Base-by-base conservation (phyloP, 257 asterid genomes). In the Scutellaria barbata region DNA sequence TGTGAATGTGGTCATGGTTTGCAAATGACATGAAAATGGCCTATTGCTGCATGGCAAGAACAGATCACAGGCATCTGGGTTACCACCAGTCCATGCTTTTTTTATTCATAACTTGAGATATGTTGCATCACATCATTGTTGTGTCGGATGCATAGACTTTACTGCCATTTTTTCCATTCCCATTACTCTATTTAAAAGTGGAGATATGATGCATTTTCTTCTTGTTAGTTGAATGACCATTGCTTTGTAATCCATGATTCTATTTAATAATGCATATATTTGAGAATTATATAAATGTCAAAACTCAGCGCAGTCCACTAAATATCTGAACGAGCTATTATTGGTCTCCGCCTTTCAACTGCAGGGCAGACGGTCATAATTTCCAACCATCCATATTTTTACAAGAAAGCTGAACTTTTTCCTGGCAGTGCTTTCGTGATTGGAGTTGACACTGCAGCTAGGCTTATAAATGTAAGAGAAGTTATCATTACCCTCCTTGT, bases 391-490 rank as follows among this genome's bases (percentile, higher is more conserved):
- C 99, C 99, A 52, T 91, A 84, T 75, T 91, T 91, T 56, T 91
- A 88, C 95, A 89, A 86, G 92, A 91, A 94, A 86, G 91, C 97
- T 7, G 95, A 91, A 74, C 87, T 94, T 65, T 94, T 91, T 68
- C 98, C 98, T 57, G 99, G 98, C 13, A 91, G 99, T 63, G 90
- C 96, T 41, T 94, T 94, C 52, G 98, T 94, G 25, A 85, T 91
- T 73, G 96, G 98, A 53, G 96, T 79, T 4, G 99, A 91, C 81
- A 94, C 98, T 81, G 98, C 88, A 46, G 93, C 67, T 39, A 86
- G 99, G 81, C 96, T 94, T 63, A 74, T 91, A 40, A 82, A 91
- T 73, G 97, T 94, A 89, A 86, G 96, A 46, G 64, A 77, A 52
- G 10, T 60, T 41, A 14, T 55, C 37, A 10, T 14, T 35, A 37